Evolutionary conservation across 2,329 filamentous ascomycete genomes (phyloP), one percentile per base, ranked within the genome.

Genomic region (Teratosphaeriaceae sp.): DNA sequence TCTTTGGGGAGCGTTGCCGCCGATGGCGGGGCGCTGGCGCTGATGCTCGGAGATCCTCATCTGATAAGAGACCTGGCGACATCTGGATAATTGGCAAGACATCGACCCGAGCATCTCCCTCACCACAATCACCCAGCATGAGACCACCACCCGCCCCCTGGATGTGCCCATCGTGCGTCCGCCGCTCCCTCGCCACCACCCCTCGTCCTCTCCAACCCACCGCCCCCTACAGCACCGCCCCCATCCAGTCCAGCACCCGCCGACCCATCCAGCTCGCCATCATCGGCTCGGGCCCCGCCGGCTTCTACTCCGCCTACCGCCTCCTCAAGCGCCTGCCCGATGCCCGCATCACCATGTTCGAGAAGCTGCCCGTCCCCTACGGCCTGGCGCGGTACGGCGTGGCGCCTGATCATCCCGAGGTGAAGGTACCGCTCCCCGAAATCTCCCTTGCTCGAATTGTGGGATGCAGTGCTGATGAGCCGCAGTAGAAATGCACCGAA

Each of bases 391-490:
- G 92, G 43, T 95, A 92, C 60, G 92, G 92, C 7, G 92, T 98
- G 45, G 94, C 92, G n/a, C 92, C 92, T 4, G 92, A 98, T 63
- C 92, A 98, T 66, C 90, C 92, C 0, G 90, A 98, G 69, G 92
- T 98, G 53, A 98, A 98, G 79, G 88, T 92, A 69, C 47, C 67
- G 30, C 16, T 7, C 27, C 21, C 11, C n/a, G n/a, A n/a, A n/a
- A n/a, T n/a, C n/a, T n/a, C n/a, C n/a, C n/a, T n/a, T n/a, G n/a
- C n/a, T n/a, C n/a, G n/a, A 12, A 34, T 16, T 9, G 24, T 12
- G 8, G 13, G 29, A 13, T 8, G 11, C 20, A 7, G 30, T 27
- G 37, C 37, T 39, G 37, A 29, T 36, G 31, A 15, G 31, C 7
- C 18, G 44, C 52, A 46, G 46, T 55, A 94, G 88, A 97, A 96